These are phyloP conservation scores for Globisporangium nunn DNA, from an alignment of 352 stramenopile genomes.

Conservation along the genomic window DNA sequence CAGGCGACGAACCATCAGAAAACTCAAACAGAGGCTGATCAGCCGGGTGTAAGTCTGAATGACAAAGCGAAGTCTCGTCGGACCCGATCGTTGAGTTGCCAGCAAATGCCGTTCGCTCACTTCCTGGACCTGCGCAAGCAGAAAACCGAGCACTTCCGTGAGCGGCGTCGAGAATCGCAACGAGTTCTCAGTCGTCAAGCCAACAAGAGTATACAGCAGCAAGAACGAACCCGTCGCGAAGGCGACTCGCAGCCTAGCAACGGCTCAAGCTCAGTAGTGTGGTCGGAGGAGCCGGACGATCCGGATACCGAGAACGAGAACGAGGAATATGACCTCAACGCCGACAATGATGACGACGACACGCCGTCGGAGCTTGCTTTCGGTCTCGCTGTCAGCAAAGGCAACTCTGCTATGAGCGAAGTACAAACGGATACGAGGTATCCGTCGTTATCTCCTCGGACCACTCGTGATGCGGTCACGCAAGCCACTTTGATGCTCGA, in stretches of 20 bases:
- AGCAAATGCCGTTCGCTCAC: slow-evolving; percentile 6
- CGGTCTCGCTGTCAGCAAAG: neutral
- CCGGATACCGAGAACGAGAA: neutral
- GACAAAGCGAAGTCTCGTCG: too few species aligned
- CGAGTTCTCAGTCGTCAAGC: neutral
- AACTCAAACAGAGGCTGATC: neutral
- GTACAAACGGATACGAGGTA: neutral
- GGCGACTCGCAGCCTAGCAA: neutral
- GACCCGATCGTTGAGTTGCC: neutral
- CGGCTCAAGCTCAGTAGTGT: neutral
- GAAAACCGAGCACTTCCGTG: slow-evolving; percentile 8
- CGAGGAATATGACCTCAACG: neutral
- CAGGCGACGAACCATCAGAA: neutral
- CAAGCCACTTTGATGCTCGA: slow-evolving; percentile 6
- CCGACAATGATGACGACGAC: neutral
- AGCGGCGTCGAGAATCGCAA: neutral
- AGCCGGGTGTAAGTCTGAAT: neutral
- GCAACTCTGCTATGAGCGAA: neutral
- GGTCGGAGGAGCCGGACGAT: neutral
- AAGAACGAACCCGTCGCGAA: neutral
- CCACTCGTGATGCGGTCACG: neutral
- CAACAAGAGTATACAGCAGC: neutral
- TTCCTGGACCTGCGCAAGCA: slow-evolving; percentile 12
- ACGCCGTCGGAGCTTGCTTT: neutral
- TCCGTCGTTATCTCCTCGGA: neutral